Base-by-base conservation (phyloP, 2,329 filamentous ascomycete species). In the Ascosphaera pollenicola region DNA sequence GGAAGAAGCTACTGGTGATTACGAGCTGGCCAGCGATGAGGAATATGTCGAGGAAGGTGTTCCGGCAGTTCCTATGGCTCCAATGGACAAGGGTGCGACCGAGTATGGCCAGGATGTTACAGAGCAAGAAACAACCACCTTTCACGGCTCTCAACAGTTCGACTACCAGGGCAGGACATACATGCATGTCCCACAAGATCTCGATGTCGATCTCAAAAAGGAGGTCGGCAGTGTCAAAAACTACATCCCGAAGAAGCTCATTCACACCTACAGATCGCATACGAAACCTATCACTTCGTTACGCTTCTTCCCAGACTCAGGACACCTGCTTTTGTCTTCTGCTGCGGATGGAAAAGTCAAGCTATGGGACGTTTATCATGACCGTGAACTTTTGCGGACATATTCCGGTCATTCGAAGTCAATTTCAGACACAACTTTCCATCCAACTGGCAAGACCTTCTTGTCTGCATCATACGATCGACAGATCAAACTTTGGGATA, bases 401-500 rank as follows among this genome's bases (percentile, higher is more conserved):
- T 98, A 81, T 59, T 75, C 74, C 15, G 89, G 89, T 8, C 89
- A 98, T 56, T 76, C 69, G 26, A 95, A 94, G 59, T 78, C 83
- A 15, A 67, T 95, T 18, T 87, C 85, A 19, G 87, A 94, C 53
- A 73, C 89, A 35, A 78, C 78, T 48, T 95, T 95, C 69, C 84
- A 85, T 51, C 68, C 67, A 3, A 69, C 73, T 24, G 89, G 89
- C 39, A 79, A 73, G 8, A 79, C 79, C 40, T 98, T 98, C 64
- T 61, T 98, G 18, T 85, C 85, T 2, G 79, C 81, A 1, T 89
- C 82, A 13, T 98, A 91, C 57, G 89, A 98, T 56, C 78, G 87
- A 40, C 78, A 82, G 63, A 94, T 95, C 64, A 94, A 95, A 60
- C 68, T 98, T 21, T 98, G 89, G 89, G 89, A 98, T 51, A 94